Conservation (phyloP, 306 rosid genomes). For the Styphnolobium japonicum region DNA sequence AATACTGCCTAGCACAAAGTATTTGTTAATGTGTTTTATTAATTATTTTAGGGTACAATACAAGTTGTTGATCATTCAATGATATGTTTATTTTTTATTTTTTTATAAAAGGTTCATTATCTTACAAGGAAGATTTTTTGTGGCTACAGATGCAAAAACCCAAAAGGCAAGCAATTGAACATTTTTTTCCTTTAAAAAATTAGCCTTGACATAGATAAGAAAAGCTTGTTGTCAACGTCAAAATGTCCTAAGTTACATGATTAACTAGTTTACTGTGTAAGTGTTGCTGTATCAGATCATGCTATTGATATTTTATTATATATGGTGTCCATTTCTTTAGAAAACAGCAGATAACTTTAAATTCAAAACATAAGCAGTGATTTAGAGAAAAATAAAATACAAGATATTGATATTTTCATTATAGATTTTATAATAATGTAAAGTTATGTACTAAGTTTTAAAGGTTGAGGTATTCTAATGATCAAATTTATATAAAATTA, state of each 20-base stretch:
- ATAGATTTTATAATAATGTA: too few species aligned
- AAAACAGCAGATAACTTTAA: not conserved
- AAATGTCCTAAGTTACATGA: not conserved
- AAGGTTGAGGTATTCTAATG: too few species aligned
- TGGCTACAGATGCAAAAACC: not conserved
- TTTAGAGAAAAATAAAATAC: not conserved
- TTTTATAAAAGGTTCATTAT: not conserved
- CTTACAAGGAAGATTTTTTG: constrained; percentile 22
- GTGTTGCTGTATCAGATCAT: not conserved
- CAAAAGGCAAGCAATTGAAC: not conserved
- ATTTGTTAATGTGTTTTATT: constrained; percentile 11
- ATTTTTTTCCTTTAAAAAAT: not conserved
- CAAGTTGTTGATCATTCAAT: constrained; percentile 32
- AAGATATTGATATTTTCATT: too few species aligned
- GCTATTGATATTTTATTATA: not conserved
- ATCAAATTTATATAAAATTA: too few species aligned
- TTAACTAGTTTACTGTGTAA: not conserved
- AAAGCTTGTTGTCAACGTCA: constrained; percentile 4
- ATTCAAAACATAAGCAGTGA: not conserved
- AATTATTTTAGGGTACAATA: constrained; percentile 18
- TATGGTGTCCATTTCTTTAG: not conserved
- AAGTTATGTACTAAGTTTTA: too few species aligned
- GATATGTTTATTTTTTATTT: not conserved
- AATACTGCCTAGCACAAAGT: constrained; percentile 15
- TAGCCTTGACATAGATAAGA: not conserved